These are phyloP conservation scores for Pachysandra terminalis DNA, from an alignment of 164 flowering plant species.

Conservation along the genomic window DNA sequence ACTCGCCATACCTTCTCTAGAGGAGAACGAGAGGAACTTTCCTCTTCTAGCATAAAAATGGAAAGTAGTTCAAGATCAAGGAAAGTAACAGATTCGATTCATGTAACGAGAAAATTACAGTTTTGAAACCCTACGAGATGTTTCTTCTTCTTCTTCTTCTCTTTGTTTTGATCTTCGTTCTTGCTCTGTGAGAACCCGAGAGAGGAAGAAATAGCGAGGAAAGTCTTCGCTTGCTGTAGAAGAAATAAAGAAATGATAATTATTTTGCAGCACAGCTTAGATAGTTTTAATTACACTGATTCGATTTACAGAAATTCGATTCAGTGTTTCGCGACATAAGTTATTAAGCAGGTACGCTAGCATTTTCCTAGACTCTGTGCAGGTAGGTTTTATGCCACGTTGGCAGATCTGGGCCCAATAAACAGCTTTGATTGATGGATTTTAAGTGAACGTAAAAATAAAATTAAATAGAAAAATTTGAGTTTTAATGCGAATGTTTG, in stretches of 20 bases:
- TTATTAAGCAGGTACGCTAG: background rate
- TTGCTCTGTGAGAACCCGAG: background rate
- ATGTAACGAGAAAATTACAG: background rate
- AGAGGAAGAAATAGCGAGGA: background rate
- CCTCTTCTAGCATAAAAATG: background rate
- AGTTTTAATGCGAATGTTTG: too few species aligned
- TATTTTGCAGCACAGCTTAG: background rate
- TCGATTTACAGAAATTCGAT: background rate
- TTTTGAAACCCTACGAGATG: background rate
- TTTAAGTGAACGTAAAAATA: too few species aligned
- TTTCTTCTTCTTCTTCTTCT: too few species aligned
- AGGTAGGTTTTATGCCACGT: too few species aligned
- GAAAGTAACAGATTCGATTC: background rate
- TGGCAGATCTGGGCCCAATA: too few species aligned
- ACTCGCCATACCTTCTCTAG: slow-evolving; percentile 36
- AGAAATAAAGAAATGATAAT: background rate
- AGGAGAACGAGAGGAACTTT: background rate
- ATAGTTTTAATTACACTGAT: too few species aligned
- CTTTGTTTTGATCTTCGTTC: background rate
- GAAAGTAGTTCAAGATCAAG: background rate
- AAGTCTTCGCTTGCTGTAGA: background rate
- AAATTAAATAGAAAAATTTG: too few species aligned
- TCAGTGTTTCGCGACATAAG: background rate
- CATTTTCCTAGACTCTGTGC: too few species aligned
- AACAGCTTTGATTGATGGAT: too few species aligned